Base-by-base conservation (phyloP, 306 rosid species). In the Fragaria vesca region DNA sequence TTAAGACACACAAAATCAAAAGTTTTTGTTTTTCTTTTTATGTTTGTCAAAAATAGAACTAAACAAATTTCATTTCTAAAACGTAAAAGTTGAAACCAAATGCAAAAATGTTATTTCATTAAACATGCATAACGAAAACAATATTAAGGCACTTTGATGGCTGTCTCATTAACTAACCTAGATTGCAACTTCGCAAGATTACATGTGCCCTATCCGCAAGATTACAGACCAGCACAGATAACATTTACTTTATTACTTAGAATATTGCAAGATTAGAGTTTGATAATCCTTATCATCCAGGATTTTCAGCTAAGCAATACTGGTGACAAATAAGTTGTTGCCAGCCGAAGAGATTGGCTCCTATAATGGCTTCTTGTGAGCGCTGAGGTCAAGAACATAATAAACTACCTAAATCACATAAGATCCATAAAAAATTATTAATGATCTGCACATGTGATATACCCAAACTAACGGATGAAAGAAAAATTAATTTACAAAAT, bases 361-460 rank as follows among this genome's bases (percentile, higher is more conserved):
- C 60, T 28, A 13, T 26, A 1, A 24, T 47, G 60, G 43, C 60
- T 13, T 70, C 47, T 72, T 72, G 63, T 74, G 70, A 16, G 43
- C 43, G 7, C 48, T 54, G 30, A 63, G 55, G 24, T 66, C 74
- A 80, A 66, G 66, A 40, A 50, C 36, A 13, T 18, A 58, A 32
- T 72, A 50, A 78, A 63, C 28, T 21, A 69, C 69, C 42, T 15
- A 58, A 79, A 63, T 45, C 68, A 21, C 69, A 55, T 55, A 32
- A 45, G 74, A 80, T 67, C 65, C 24, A 42, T 38, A 28, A 42
- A 21, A 43, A 4, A 9, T n/a, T 34, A 12, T 24, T 20, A 73
- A 80, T 73, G 73, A 73, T 28, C 55, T 58, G 38, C 32, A 45
- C 47, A 57, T 71, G 61, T 46, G 17, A 18, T 71, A 6, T 30